phyloP scores from a whole-genome alignment of 106 monocot genomes.

The Dactylorhiza incarnata region DNA sequence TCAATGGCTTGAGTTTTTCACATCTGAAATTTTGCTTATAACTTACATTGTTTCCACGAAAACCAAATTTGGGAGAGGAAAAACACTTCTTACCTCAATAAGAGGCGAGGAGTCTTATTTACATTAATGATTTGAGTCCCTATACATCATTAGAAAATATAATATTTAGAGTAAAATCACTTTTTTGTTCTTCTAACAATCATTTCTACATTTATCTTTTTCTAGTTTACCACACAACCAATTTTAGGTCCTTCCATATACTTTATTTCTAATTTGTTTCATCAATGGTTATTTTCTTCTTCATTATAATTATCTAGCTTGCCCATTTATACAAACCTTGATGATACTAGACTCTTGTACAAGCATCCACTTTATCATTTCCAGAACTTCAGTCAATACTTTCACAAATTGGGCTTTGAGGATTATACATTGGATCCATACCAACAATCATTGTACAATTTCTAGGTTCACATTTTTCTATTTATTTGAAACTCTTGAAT shows the following conservation, averaged over 20 bases:
- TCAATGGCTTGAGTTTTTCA: no score
- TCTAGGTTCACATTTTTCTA: conserved; percentile 28
- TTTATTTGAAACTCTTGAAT: background rate
- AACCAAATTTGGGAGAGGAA: no score
- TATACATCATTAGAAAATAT: no score
- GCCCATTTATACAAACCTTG: background rate
- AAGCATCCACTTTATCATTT: conserved; percentile 60
- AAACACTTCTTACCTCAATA: no score
- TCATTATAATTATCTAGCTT: background rate
- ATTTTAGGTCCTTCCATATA: background rate
- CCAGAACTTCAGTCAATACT: conserved; percentile 44
- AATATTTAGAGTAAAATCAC: no score
- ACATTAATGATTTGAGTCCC: no score
- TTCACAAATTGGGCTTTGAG: conserved; percentile 52
- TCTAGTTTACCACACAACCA: no score
- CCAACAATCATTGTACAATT: conserved; percentile 70
- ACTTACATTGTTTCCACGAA: no score
- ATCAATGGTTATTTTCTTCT: background rate
- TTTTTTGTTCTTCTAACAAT: no score
- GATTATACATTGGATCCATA: conserved; percentile 57
- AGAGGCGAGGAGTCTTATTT: no score
- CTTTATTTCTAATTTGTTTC: background rate
- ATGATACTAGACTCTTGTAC: conserved; percentile 41
- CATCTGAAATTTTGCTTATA: no score
- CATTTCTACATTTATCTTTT: no score